Base-by-base conservation (phyloP, 2,329 filamentous ascomycete genomes). In the Scedosporium apiospermum region DNA sequence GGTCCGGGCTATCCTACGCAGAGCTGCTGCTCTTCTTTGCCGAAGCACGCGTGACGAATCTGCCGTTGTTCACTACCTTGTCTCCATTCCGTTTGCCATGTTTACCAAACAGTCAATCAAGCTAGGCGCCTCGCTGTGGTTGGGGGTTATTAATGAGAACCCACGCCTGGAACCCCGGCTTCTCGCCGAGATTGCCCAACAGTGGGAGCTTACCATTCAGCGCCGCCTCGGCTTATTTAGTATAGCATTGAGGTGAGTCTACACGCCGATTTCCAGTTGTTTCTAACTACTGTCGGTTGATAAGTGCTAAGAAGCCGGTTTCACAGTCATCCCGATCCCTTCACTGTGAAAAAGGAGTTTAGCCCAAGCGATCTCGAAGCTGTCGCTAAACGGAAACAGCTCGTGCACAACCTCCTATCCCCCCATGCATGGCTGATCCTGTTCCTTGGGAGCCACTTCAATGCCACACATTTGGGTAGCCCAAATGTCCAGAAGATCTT, bases 81-180 rank as follows among this genome's bases (percentile, higher is more conserved):
- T 99, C 65, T 88, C 86, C 67, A 95, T 99, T 65, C 96, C 95
- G 0, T 99, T 99, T 74, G 84, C 86, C 49, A 85, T 96, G 57
- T 98, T 99, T 72, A 96, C 89, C 4, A 96, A 96, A 72, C 90
- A 96, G 70, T 95, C 93, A 1, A 95, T 99, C 72, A 96, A 96
- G 71, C 85, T 98, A 60, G 96, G 95, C 5, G 89, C 97, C 42
- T 97, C 95, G 3, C 79, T 99, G 6, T 99, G 95, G 95, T 86
- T 97, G 65, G 95, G 95, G 27, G 90, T 98, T 14, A 96, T 98
- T 70, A 95, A 98, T 69, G 95, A 99, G 73, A 98, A 96, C 69
- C 90, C 93, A 2, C 84, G 85, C 63, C 88, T 97, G 74, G 92
- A 96, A 73, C 84, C 93, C 7, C 87, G 92, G 65, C 86, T 99